Evolutionary conservation across 495 filamentous ascomycete species (phyloP), one percentile per base, ranked within the genome.

Genomic region (Penicillium nucicola): DNA sequence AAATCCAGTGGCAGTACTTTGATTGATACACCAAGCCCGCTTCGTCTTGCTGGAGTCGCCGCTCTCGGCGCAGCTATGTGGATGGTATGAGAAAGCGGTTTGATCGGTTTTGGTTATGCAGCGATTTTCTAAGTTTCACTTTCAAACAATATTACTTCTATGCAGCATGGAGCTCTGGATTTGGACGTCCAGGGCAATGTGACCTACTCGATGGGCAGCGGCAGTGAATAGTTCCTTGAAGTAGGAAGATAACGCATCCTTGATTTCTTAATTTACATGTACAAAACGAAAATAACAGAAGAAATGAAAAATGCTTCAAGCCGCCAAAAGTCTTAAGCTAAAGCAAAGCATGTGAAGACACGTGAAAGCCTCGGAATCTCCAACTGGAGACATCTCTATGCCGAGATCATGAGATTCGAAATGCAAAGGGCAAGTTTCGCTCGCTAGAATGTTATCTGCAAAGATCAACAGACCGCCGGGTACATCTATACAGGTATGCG

Each of bases 401-500:
- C 53, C 53, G 42, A 37, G 43, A 55, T 33, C 20, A n/a, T 33
- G 20, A 41, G 25, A 51, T 53, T 56, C 30, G 14, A 36, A 55
- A 57, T 58, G 55, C 55, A 55, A 41, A 42, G 32, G 19, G 34
- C 32, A 51, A 47, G 40, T 32, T 33, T 37, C 28, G 41, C 41
- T 42, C 50, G 50, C 53, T 49, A 48, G 57, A 47, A 22, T 36
- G 23, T 17, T 19, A 45, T 42, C 39, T 45, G 53, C 31, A 45
- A 56, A 42, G 49, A 51, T 46, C 8, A 34, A 40, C 49, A 22
- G 20, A 48, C 17, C 23, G 23, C 35, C 42, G 35, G 14, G 31
- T 51, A 52, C 58, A 62, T 62, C 59, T 62, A 56, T 59, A 53
- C 59, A 60, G 32, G 45, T 33, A 32, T 28, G 19, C 14, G 36